These are phyloP conservation scores for Exutisphaerella laricina DNA, from an alignment of 2,329 filamentous ascomycete genomes.

Conservation along the genomic window DNA sequence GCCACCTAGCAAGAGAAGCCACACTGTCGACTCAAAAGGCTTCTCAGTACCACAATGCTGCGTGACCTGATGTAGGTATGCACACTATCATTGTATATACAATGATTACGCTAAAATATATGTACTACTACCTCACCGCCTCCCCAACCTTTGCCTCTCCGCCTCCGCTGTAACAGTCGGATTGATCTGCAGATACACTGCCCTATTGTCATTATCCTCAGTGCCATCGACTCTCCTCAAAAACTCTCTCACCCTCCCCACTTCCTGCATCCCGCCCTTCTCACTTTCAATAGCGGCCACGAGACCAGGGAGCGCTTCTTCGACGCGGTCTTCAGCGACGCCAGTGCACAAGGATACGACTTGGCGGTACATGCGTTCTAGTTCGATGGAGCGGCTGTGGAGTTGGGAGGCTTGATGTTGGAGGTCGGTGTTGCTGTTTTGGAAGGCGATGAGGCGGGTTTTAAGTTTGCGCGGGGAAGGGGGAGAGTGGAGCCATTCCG, in stretches of 20 bases:
- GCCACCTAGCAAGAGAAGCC: too few relatives aligned
- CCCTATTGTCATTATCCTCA: background rate
- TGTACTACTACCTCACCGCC: too few relatives aligned
- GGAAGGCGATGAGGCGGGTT: conserved; percentile 65
- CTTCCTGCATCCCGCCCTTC: conserved; percentile 48
- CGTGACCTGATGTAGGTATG: too few relatives aligned
- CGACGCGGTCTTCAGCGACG: conserved; percentile 71
- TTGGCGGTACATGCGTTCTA: conserved; percentile 81
- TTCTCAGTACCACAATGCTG: too few relatives aligned
- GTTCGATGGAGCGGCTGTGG: conserved; percentile 71
- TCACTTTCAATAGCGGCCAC: conserved; percentile 89
- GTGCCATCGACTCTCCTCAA: conserved; percentile 67
- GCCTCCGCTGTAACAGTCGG: conserved; percentile 11
- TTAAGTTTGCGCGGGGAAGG: conserved; percentile 43
- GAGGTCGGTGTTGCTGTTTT: conserved; percentile 61
- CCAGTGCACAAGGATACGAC: conserved; percentile 84
- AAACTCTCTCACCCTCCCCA: conserved; percentile 71
- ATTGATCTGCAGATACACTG: conserved; percentile 10
- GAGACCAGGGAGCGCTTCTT: conserved; percentile 70
- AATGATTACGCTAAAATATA: too few relatives aligned
- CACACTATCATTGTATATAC: too few relatives aligned
- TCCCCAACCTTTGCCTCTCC: conserved; percentile 4
- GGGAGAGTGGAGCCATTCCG: conserved; percentile 34
- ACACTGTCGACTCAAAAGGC: too few relatives aligned
- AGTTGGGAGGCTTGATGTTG: conserved; percentile 63